Base-by-base conservation (phyloP, 2,329 filamentous ascomycete species). In the Fusarium subtropicale region DNA sequence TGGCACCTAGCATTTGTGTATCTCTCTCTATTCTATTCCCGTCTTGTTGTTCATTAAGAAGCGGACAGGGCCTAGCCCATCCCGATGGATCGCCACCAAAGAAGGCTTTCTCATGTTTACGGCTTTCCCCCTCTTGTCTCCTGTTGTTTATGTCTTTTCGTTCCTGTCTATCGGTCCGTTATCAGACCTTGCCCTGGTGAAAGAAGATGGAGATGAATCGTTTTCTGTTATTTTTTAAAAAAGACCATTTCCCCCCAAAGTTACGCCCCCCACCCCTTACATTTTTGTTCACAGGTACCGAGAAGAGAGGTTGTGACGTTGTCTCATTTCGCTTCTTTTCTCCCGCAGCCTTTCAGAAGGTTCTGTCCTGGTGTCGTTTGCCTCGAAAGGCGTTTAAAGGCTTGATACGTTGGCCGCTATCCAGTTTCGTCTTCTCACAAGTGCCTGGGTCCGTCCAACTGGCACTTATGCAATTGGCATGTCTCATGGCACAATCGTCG, bases 41-140 rank as follows among this genome's bases (percentile, higher is more conserved):
- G 47, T 54, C 54, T 66, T 63, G 72, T 60, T 66, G 64, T 54
- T 64, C 57, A 63, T 68, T 56, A 47, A 73, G 68, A 71, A 51
- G 57, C 56, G 58, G 56, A 60, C 56, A 59, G 52, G 61, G 52
- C 61, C 55, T 57, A 31, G 26, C 65, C 53, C 54, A 52, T 68
- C 60, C 69, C 57, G 71, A 72, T 72, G 69, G 76, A 71, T 75
- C 71, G 63, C 59, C 69, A 75, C 74, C 74, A 73, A 74, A 54
- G 41, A 77, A 74, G 76, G 74, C 72, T 74, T 72, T 74, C 71
- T 68, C 63, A 65, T 69, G 65, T 73, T 69, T 64, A 38, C 36
- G 36, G 59, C 58, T 55, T 48, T 63, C 66, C 57, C 31, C 38
- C 47, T 56, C 56, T 68, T 65, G 53, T 53, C 46, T 60, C 42